Evolutionary conservation across 305 asterid species (phyloP).

Genomic region (Withania somnifera): DNA sequence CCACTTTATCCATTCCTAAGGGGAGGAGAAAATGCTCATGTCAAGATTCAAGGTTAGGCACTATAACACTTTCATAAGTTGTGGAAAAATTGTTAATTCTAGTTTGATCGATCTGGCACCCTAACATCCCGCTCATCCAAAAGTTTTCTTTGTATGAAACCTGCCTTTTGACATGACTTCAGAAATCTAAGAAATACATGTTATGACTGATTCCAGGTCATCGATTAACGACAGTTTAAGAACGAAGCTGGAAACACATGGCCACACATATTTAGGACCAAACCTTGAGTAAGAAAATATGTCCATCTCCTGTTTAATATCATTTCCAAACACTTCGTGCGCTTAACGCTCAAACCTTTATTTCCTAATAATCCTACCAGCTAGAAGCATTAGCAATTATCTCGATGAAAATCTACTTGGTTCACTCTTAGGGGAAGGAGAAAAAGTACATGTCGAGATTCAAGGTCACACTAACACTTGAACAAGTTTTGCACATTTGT

Average conservation of each 20-base stretch:
- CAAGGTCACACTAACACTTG: background rate
- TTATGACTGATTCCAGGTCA: conserved; percentile 3
- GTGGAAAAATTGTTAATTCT: too few species aligned
- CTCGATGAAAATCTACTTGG: background rate
- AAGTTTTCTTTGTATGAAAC: background rate
- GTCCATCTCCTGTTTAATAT: conserved; percentile 30
- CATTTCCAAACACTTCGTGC: conserved; percentile 62
- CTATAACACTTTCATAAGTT: too few species aligned
- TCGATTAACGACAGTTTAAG: conserved; percentile 25
- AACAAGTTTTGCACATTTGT: background rate
- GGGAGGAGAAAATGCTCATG: too few species aligned
- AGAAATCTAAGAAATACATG: conserved; percentile 71
- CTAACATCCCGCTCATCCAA: background rate
- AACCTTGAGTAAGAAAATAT: conserved; percentile 30
- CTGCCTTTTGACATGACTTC: conserved; percentile 46
- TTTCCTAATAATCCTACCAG: conserved; percentile 4
- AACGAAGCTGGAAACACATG: conserved; percentile 67
- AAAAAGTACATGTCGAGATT: background rate
- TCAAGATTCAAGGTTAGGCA: too few species aligned
- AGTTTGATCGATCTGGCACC: too few species aligned
- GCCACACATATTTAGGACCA: conserved; percentile 56
- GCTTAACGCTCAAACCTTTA: conserved; percentile 48
- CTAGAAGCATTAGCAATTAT: background rate
- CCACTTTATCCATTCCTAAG: too few species aligned
- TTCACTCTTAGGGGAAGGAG: background rate